Percentiles rank a stretch among this genome's conserved stretches.
Evolutionary conservation across 768 basidiomycete genomes (phyloP).

Genomic region (Suillus cothurnatus): DNA sequence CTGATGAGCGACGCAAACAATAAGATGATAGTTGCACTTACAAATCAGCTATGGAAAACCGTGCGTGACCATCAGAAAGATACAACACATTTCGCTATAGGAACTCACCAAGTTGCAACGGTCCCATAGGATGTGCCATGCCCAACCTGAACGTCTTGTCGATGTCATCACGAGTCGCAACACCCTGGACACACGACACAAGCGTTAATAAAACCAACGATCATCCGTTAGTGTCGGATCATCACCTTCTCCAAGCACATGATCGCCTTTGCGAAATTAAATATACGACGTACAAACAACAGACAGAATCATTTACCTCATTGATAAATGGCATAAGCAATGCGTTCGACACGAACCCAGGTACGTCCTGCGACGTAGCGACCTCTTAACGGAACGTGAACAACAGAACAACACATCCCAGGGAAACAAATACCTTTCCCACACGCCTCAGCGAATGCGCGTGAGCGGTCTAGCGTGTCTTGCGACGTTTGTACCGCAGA

Average conservation of each 20-base stretch:
- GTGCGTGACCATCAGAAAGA: conserved; percentile 8
- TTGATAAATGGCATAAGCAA: conserved; percentile 97
- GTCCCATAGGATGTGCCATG: conserved; percentile 96
- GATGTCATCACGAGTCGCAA: conserved; percentile 93
- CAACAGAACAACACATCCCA: neutral
- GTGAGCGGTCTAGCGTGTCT: conserved; percentile 74
- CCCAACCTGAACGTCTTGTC: conserved; percentile 93
- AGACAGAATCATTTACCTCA: conserved; percentile 52
- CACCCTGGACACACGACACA: conserved; percentile 53
- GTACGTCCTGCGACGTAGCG: conserved; percentile 87
- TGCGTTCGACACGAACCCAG: conserved; percentile 94
- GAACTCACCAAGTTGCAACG: conserved; percentile 73
- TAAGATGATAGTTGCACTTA: conserved; percentile 17
- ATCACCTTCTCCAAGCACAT: conserved; percentile 87
- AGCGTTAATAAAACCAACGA: neutral
- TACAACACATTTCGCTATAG: neutral
- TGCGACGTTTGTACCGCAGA: conserved; percentile 88
- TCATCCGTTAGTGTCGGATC: neutral
- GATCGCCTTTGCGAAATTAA: conserved; percentile 60
- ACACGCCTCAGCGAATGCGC: conserved; percentile 82
- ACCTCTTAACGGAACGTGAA: conserved; percentile 60
- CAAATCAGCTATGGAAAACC: conserved; percentile 29
- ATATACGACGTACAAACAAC: neutral
- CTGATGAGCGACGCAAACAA: neutral
- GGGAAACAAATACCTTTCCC: conserved; percentile 66